Evolutionary conservation across 345 rosid species (phyloP).

Genomic region (Pistacia vera): DNA sequence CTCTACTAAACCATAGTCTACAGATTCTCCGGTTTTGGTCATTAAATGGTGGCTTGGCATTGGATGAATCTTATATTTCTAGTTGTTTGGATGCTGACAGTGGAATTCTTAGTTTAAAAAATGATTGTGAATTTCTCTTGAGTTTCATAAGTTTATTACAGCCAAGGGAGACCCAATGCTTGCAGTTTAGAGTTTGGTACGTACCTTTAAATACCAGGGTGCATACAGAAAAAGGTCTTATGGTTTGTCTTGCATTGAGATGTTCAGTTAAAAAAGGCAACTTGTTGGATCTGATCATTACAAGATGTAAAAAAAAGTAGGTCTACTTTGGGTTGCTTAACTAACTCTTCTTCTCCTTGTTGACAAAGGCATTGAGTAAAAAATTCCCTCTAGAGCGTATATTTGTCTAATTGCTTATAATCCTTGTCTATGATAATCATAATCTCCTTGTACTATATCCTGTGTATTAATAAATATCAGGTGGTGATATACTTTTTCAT

Average conservation of each 20-base stretch:
- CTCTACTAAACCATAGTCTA: background rate
- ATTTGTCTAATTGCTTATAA: background rate
- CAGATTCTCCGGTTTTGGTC: background rate
- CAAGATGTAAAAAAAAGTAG: background rate
- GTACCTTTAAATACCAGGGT: background rate
- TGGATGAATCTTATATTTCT: background rate
- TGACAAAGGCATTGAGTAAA: background rate
- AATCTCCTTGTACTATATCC: background rate
- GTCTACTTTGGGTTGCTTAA: background rate
- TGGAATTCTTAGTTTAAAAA: constrained; percentile 1
- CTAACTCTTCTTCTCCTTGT: background rate
- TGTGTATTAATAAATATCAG: background rate
- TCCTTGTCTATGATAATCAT: background rate
- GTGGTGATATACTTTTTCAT: background rate
- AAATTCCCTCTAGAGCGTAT: background rate
- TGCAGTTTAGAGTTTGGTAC: background rate
- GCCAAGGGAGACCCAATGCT: background rate
- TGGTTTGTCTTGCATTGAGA: background rate
- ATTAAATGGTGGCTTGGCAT: background rate
- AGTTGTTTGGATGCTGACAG: background rate
- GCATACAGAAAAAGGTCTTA: background rate
- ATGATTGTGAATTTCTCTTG: background rate
- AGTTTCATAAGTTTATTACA: background rate
- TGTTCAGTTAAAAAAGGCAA: background rate
- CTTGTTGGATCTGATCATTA: background rate